Evolutionary conservation across 2,329 filamentous ascomycete genomes (phyloP).

Genomic region (Calonectria naviculata): DNA sequence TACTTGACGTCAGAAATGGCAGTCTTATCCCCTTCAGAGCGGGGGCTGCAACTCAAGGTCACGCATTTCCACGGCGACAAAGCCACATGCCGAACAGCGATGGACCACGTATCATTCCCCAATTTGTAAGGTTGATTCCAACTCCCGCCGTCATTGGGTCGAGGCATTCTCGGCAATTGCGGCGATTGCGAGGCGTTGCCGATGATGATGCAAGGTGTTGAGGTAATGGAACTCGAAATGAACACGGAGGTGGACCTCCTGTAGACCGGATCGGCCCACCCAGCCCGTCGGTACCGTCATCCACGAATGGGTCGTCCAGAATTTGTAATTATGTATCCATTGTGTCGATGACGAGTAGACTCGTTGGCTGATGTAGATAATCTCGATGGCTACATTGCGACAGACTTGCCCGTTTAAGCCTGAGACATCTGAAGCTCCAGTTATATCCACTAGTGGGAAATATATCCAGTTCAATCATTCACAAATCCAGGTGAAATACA

Average conservation of each 20-base stretch:
- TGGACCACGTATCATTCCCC: background rate
- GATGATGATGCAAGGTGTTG: background rate
- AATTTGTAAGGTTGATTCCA: too few relatives aligned
- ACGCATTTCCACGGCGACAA: background rate
- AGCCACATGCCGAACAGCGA: background rate
- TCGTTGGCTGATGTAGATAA: background rate
- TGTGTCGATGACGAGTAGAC: conserved; percentile 9
- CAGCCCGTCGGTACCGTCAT: background rate
- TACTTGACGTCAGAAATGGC: conserved; percentile 36
- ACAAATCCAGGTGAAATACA: background rate
- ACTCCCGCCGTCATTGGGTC: background rate
- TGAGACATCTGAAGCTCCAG: background rate
- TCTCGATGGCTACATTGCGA: background rate
- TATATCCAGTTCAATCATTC: too few relatives aligned
- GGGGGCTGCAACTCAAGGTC: background rate
- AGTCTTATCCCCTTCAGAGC: conserved; percentile 6
- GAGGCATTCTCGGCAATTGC: background rate
- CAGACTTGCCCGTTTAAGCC: background rate
- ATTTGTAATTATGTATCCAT: conserved; percentile 5
- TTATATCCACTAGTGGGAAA: background rate
- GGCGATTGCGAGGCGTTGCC: background rate
- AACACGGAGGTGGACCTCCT: background rate
- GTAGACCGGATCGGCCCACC: background rate
- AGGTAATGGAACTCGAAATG: conserved; percentile 9
- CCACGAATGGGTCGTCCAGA: background rate